These are phyloP conservation scores for Tricholoma sp. DNA, from an alignment of 768 basidiomycete species.

Conservation along the genomic window DNA sequence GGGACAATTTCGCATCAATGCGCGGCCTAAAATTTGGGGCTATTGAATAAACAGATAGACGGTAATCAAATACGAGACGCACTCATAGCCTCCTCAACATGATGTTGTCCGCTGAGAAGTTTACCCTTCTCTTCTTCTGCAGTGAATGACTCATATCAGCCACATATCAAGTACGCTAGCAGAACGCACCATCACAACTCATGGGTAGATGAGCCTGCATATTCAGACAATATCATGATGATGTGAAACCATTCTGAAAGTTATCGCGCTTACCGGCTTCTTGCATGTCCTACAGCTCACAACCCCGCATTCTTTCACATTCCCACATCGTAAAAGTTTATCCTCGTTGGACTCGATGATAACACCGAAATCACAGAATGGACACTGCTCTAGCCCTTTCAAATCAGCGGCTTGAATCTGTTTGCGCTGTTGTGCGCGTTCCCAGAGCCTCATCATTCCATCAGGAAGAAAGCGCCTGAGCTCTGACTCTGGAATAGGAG, in stretches of 20 bases:
- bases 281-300: constrained; percentile 81
- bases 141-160: not conserved
- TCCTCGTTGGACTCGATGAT: constrained; percentile 68
- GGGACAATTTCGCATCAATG: not conserved
- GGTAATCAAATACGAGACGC: not conserved
- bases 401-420: constrained; percentile 76
- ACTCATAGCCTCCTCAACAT: not conserved
- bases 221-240: not conserved
- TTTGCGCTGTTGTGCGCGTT: constrained; percentile 70
- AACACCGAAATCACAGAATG: constrained; percentile 84
- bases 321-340: constrained; percentile 54
- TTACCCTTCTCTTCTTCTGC: not conserved
- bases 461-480: constrained; percentile 60
- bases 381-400: constrained; percentile 83
- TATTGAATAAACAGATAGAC: not conserved
- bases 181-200: not conserved
- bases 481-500: constrained; percentile 64
- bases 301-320: constrained; percentile 62
- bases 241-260: not conserved
- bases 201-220: not conserved
- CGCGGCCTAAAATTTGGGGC: not conserved
- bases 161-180: not conserved
- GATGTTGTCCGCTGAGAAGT: not conserved
- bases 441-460: constrained; percentile 66
- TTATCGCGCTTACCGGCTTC: constrained; percentile 45